Evolutionary conservation across 1,139 yeast genomes (phyloP), one percentile per base, ranked within the genome.

Genomic region (Meyerozyma athensensis): DNA sequence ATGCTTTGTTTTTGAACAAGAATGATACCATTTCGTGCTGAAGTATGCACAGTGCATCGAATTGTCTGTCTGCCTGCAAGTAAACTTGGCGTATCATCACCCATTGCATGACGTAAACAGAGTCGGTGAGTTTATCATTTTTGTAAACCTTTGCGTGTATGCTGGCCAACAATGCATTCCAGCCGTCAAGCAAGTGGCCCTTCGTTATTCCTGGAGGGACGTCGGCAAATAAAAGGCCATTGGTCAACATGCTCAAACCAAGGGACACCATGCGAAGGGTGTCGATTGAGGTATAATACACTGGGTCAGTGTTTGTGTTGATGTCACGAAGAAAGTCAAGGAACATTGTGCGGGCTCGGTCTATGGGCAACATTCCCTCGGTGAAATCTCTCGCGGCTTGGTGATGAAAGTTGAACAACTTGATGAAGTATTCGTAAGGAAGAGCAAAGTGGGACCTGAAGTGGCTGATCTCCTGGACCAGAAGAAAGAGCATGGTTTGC

Each of bases 21-120:
- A 52, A 36, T 8, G 49, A 52, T 48, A 63, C 49, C 36, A 59
- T 59, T 23, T 53, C 49, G 20, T 53, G 53, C 37, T 59, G 59
- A 41, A 59, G 63, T 38, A 64, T 69, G 41, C 59, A 49, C 42
- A 58, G 61, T 40, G 53, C 56, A 19, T 62, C 65, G 23, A 53
- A 49, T 19, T 57, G 40, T 48, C 46, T 46, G 39, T 56, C 47
- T 7, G 46, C 47, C 35, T 46, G 53, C n/a, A 54, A 60, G 41
- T 49, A 62, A 32, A 46, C 52, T 30, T 58, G 56, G 17, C 56
- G 47, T 20, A 53, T 42, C 18, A 63, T 54, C 44, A 59, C 63
- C 65, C 67, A 65, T 21, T 53, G 51, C 33, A 61, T 50, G 35
- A 58, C 45, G 44, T 47, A 61, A 3, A 56, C 36, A 7, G 59